Conservation (phyloP, 2,329 filamentous ascomycete species). For the Penicillium glabrum region DNA sequence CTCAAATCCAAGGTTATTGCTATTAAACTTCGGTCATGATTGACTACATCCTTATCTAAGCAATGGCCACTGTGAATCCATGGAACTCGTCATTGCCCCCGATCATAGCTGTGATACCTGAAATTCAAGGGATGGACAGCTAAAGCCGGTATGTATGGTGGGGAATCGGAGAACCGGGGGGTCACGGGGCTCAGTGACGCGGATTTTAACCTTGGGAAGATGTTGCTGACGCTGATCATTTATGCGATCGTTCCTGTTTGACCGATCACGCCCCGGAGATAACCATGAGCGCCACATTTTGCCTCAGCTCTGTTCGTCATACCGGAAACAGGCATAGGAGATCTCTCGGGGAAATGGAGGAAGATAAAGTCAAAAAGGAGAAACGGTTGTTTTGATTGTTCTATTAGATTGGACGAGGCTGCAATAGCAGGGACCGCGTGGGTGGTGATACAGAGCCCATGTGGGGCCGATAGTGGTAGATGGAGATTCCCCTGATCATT, state of each 20-base stretch:
- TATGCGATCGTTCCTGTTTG: background rate
- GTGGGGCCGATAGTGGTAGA: background rate
- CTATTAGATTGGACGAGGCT: conserved; percentile 2
- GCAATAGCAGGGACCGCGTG: background rate
- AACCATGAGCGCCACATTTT: background rate
- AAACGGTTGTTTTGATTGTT: background rate
- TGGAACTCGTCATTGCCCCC: conserved; percentile 4
- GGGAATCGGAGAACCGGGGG: background rate
- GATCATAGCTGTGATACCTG: conserved; percentile 2
- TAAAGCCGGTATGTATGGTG: background rate
- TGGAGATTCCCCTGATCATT: conserved; percentile 1
- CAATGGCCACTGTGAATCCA: conserved; percentile 7
- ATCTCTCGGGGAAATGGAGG: background rate
- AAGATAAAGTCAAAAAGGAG: background rate
- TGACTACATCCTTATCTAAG: conserved; percentile 10
- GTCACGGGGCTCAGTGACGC: conserved; percentile 6
- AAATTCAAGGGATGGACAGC: background rate
- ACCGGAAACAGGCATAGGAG: background rate
- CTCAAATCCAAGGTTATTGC: background rate
- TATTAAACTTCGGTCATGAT: background rate
- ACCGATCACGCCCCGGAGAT: background rate
- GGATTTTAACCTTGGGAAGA: background rate
- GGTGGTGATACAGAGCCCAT: conserved; percentile 12
- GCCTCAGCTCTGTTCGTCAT: background rate
- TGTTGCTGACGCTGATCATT: conserved; percentile 1